Percentiles rank a stretch among this genome's conserved stretches.
Evolutionary conservation across 768 basidiomycete genomes (phyloP).

Genomic region (button mushroom (Agaricus bisporus)): DNA sequence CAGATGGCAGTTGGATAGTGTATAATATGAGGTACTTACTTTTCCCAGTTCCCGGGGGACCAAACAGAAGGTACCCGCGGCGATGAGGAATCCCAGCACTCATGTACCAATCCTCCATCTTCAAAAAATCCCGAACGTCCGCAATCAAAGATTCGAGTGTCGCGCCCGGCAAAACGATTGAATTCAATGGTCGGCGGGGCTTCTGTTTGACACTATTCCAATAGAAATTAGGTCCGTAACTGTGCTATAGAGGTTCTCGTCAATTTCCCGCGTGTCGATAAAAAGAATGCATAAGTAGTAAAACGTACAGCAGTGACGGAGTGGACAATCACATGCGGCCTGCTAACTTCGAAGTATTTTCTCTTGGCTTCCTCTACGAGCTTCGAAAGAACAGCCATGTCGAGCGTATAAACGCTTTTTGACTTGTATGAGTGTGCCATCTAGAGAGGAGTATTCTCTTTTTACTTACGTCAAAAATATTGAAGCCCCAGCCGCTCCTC

Average conservation of each 20-base stretch:
- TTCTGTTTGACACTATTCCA: conserved; percentile 46
- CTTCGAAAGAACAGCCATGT: conserved; percentile 27
- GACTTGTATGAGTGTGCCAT: conserved; percentile 20
- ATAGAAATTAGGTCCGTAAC: conserved; percentile 28
- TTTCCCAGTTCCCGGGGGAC: conserved; percentile 60
- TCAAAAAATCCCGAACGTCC: conserved; percentile 49
- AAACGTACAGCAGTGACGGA: conserved; percentile 24
- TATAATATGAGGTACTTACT: conserved; percentile 27
- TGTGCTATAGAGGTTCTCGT: conserved; percentile 19
- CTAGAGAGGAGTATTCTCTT: conserved; percentile 11
- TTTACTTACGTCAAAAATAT: conserved; percentile 25
- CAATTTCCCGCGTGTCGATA: neutral
- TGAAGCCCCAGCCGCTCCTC: conserved; percentile 12
- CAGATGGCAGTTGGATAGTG: conserved; percentile 11
- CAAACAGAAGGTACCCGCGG: conserved; percentile 51
- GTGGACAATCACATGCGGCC: conserved; percentile 29
- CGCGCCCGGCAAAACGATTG: conserved; percentile 45
- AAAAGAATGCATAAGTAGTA: no score
- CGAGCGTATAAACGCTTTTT: conserved; percentile 32
- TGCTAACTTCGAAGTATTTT: conserved; percentile 28
- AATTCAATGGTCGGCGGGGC: conserved; percentile 42
- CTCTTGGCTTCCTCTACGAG: conserved; percentile 30
- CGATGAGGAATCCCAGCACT: conserved; percentile 53
- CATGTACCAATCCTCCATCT: conserved; percentile 50
- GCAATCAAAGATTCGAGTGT: conserved; percentile 39